Base-by-base conservation (phyloP, 768 basidiomycete species). In the Xerocomellus chrysenteron region DNA sequence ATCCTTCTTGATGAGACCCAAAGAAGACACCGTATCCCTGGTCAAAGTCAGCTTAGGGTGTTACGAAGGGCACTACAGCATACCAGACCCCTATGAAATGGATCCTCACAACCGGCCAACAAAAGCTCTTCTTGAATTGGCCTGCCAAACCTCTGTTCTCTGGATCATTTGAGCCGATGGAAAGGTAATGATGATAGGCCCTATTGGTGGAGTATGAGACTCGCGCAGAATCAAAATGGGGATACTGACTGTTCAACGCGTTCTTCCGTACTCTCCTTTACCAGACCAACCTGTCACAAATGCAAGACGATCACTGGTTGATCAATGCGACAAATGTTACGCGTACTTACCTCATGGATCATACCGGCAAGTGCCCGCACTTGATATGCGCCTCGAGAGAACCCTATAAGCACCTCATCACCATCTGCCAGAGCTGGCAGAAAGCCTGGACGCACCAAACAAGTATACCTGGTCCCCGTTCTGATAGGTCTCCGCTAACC, bases 301-400 rank as follows among this genome's bases (percentile, higher is more conserved):
- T 12, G 17, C 16, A 19, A 32, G 36, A 21, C 36, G 2, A 44
- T 44, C 17, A 26, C 2, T 26, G 26, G 2, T 2, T 26, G 26
- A 26, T 26, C 26, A 8, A n/a, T 3, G 36, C 9, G 5, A 36
- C 8, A 11, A 7, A 17, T 19, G 6, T 14, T 13, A 5, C 4
- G 6, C 1, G 4, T 16, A 9, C 35, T 37, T n/a, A 71, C 76
- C 51, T 61, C 68, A 2, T 73, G 50, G 2, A 78, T 76, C 73
- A 78, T 74, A 7, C 61, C 70, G 1, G 76, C 73, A 5, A 78
- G 52, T 0, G 57, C 61, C 5, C 76, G 74, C 1, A 68, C 74
- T 68, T 77, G 76, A 56, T 75, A 78, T 6, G 75, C 76, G 0
- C 76, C 76, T 11, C 77, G 72, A 33, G 76, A 78, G 45, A 78